Percentiles rank a stretch among this genome's conserved stretches.
Evolutionary conservation across 176 grass and related monocot genomes (phyloP).

Genomic region (Panicum miliaceum): DNA sequence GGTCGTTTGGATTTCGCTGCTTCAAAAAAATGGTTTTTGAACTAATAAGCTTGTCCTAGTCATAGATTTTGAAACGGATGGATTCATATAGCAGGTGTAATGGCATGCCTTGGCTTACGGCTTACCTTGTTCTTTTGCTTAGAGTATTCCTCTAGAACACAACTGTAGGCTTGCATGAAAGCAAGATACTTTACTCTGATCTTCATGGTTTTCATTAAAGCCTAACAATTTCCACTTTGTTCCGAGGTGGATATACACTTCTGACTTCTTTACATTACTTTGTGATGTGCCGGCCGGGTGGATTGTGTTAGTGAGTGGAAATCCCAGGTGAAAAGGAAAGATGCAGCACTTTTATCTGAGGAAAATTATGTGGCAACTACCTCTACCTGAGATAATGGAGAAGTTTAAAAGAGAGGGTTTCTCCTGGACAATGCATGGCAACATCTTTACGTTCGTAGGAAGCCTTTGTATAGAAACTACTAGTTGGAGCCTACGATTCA

Average conservation of each 20-base stretch:
- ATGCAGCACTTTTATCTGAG: background rate
- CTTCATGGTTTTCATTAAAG: background rate
- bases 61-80: background rate
- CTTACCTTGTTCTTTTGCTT: background rate
- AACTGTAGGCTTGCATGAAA: background rate
- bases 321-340: slow-evolving; percentile 16
- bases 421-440: background rate
- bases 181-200: background rate
- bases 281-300: background rate
- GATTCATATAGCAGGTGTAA: background rate
- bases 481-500: slow-evolving; percentile 15
- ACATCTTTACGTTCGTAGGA: background rate
- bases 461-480: no score
- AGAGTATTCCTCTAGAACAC: background rate
- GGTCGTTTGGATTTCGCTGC: no score
- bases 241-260: background rate
- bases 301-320: background rate
- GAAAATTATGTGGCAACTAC: background rate
- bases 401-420: background rate
- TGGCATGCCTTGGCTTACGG: background rate
- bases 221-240: background rate
- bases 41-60: background rate
- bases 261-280: background rate
- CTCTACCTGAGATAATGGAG: background rate
- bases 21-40: no score